Evolutionary conservation across 441 rosid genomes (phyloP).

Genomic region (Adansonia rubrostipa): DNA sequence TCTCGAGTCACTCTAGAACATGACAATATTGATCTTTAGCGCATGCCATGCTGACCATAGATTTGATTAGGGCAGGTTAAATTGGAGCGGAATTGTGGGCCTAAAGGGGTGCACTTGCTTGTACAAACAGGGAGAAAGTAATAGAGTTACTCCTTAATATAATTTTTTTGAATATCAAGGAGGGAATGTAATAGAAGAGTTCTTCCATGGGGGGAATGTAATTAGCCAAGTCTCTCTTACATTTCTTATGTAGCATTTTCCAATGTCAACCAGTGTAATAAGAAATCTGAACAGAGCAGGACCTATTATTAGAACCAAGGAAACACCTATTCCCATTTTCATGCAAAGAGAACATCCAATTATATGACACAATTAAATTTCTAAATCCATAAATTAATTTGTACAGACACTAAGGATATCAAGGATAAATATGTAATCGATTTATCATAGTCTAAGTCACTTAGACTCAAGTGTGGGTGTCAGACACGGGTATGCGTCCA

Average conservation of each 20-base stretch:
- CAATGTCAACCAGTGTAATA: slow-evolving; percentile 3
- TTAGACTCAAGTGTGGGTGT: no score
- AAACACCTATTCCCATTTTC: neutral
- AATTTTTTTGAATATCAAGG: no score
- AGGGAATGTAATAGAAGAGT: no score
- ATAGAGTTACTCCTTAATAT: no score
- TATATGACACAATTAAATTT: neutral
- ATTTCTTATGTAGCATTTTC: neutral
- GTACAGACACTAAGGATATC: neutral
- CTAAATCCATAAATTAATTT: neutral
- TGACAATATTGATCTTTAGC: no score
- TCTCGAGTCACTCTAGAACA: no score
- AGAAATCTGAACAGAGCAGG: neutral
- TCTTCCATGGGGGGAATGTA: neutral
- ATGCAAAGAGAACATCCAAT: slow-evolving; percentile 6
- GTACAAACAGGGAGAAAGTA: no score
- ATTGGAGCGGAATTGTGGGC: no score
- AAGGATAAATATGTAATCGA: neutral
- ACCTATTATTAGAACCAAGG: neutral
- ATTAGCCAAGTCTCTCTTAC: slow-evolving; percentile 6
- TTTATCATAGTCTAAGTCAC: neutral
- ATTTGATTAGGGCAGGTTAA: no score
- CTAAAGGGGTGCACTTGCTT: no score
- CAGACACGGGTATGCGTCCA: no score
- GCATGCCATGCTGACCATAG: no score